Base-by-base conservation (phyloP, 2,329 filamentous ascomycete genomes). In the Diaporthe citrichinensis region DNA sequence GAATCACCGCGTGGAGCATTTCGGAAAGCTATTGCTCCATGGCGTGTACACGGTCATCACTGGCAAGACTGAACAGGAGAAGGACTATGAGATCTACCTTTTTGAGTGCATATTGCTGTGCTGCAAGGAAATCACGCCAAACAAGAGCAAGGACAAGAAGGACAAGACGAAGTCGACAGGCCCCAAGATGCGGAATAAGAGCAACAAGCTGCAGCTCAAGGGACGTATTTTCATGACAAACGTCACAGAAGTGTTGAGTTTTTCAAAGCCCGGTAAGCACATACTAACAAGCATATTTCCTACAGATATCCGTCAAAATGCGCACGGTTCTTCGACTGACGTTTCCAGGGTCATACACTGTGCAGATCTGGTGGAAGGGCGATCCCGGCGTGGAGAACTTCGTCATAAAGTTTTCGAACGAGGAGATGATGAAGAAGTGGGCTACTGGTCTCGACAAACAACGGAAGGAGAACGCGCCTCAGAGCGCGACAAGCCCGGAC, bases 141-240 rank as follows among this genome's bases (percentile, higher is more conserved):
- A 93, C 83, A 98, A 98, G 86, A 88, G 84, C 83, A 95, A 94
- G 83, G 94, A 95, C 74, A 96, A 95, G 82, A 93, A 91, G 80
- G 92, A 93, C 81, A 92, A 91, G 81, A 90, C 89, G 7, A 87
- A 87, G 74, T 89, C 89, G 0, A 86, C 86, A 2, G 86, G 25
- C 14, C 89, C 91, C 75, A 94, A 92, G 83, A 82, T 84, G 62
- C 85, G 86, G 61, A 91, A 90, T 81, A 92, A 91, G 82, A 94
- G 91, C 80, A 94, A 93, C 57, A 98, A 96, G 84, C 88, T 98
- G 77, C 96, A 98, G 84, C 89, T 99, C 41, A 99, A 99, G 85
- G 97, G 97, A 53, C 92, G 97, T 71, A 99, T 99, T 80, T 98
- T 98, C 86, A 98, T 99, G 96, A 95, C 96, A 79, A 99, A 99